Percentiles rank a stretch among this genome's conserved stretches.
Conservation (phyloP, 2,329 filamentous ascomycete genomes). For the Metarhizium rileyi region DNA sequence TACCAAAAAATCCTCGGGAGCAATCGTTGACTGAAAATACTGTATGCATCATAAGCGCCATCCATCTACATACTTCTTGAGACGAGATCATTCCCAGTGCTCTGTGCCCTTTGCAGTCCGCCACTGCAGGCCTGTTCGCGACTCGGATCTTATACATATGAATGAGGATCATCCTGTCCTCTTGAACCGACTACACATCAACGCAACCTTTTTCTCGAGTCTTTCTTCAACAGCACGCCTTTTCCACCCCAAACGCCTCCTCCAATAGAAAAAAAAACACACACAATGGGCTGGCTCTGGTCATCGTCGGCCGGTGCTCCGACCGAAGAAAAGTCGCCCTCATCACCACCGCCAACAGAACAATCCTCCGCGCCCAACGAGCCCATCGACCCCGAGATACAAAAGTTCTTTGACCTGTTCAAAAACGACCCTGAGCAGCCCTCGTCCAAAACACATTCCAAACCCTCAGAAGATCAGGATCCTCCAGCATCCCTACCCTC, state of each 20-base stretch:
- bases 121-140: no score
- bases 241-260: background rate
- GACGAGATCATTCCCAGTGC: no score
- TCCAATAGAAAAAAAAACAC: background rate
- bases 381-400: slow-evolving; percentile 39
- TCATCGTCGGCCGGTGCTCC: slow-evolving; percentile 27
- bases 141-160: no score
- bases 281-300: slow-evolving; percentile 55
- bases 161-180: background rate
- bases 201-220: background rate
- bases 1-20: no score
- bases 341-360: slow-evolving; percentile 13
- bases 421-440: slow-evolving; percentile 14
- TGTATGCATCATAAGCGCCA: no score
- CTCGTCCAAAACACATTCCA: slow-evolving; percentile 11
- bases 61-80: no score
- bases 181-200: background rate
- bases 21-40: no score
- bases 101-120: no score
- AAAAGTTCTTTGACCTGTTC: slow-evolving; percentile 43
- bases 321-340: slow-evolving; percentile 15
- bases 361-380: slow-evolving; percentile 16
- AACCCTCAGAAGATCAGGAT: slow-evolving; percentile 18
- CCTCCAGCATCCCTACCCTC: slow-evolving; percentile 22
- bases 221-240: no score